These are phyloP conservation scores for Piper betle DNA, from an alignment of 164 flowering plant genomes.

Conservation along the genomic window DNA sequence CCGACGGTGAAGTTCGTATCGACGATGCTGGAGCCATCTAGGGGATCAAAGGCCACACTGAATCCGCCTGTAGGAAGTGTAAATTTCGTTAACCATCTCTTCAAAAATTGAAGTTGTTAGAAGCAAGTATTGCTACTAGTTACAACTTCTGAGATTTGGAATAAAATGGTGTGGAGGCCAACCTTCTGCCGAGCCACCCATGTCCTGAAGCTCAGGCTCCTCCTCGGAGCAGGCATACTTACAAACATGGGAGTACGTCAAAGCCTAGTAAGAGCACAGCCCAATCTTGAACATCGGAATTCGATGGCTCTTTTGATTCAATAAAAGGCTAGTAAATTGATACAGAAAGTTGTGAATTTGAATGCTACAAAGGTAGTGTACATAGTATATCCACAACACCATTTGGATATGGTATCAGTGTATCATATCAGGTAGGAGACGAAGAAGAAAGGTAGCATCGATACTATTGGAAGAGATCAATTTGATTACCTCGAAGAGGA, in stretches of 20 bases:
- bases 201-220: slow-evolving; percentile 93
- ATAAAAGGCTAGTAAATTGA: background rate
- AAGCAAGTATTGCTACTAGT: no score
- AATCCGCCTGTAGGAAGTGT: slow-evolving; percentile 57
- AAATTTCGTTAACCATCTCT: background rate
- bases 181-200: slow-evolving; percentile 98
- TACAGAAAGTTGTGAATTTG: background rate
- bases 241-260: slow-evolving; percentile 84
- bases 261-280: slow-evolving; percentile 39
- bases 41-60: slow-evolving; percentile 97
- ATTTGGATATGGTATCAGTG: no score
- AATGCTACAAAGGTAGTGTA: no score
- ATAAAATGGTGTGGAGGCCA: background rate
- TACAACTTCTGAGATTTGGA: no score
- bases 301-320: background rate
- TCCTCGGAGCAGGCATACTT: slow-evolving; percentile 98
- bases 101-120: background rate
- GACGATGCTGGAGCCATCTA: slow-evolving; percentile 95
- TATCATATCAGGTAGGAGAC: no score
- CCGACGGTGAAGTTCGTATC: slow-evolving; percentile 98
- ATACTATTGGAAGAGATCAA: background rate
- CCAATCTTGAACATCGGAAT: background rate
- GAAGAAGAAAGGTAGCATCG: background rate
- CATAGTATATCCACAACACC: no score
- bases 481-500: slow-evolving; percentile 65